These are phyloP conservation scores for Cystobasidium ongulense DNA, from an alignment of 768 basidiomycete species.

Conservation along the genomic window DNA sequence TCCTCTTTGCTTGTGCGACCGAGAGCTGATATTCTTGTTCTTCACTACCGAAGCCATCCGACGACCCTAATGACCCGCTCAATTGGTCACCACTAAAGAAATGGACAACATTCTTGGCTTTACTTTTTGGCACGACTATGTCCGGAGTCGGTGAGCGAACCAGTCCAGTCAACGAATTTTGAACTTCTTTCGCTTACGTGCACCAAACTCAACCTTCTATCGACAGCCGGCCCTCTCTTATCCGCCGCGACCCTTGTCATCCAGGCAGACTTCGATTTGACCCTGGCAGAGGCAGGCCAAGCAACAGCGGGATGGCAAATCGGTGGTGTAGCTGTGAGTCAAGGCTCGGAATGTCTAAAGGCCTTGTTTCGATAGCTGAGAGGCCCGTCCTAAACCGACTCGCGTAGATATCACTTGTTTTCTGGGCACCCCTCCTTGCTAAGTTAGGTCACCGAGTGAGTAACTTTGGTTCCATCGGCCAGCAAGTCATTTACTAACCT, in stretches of 20 bases:
- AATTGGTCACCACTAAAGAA: slow-evolving; percentile 11
- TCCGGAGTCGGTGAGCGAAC: slow-evolving; percentile 5
- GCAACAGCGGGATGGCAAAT: slow-evolving; percentile 18
- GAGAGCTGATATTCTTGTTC: neutral
- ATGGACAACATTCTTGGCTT: neutral
- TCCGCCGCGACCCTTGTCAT: slow-evolving; percentile 1
- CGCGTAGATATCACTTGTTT: neutral
- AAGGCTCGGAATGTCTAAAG: neutral
- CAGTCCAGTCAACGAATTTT: too few species aligned
- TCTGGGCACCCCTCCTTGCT: neutral
- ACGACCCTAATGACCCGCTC: slow-evolving; percentile 12
- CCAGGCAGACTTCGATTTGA: neutral
- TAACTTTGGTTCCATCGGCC: neutral
- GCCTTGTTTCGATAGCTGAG: neutral
- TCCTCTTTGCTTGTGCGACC: too few species aligned
- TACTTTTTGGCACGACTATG: slow-evolving; percentile 1
- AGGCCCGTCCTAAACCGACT: too few species aligned
- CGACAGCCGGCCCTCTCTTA: neutral
- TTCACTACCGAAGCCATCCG: neutral
- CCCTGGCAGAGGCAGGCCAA: slow-evolving; percentile 8
- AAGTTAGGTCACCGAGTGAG: neutral
- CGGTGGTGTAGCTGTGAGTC: neutral
- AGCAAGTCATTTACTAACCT: neutral
- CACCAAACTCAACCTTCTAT: neutral
- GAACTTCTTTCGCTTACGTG: neutral